These are phyloP conservation scores for Euptelea pleiosperma DNA, from an alignment of 164 flowering plant species.

Conservation along the genomic window DNA sequence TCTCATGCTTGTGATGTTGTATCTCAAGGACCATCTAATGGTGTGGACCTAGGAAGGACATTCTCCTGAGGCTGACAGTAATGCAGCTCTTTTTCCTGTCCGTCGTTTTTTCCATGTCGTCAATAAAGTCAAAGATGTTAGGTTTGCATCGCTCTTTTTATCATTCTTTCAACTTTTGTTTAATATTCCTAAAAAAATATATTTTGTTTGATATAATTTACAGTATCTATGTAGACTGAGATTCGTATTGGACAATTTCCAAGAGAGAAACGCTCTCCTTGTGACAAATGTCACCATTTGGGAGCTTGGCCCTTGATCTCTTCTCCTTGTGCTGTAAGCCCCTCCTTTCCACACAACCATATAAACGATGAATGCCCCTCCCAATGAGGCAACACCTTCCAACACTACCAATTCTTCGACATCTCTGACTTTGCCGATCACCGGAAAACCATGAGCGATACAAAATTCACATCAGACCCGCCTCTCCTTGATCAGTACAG, in stretches of 20 bases:
- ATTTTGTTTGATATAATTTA: too few species aligned
- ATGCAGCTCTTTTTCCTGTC: too few species aligned
- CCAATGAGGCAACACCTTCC: background rate
- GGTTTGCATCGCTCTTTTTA: conserved; percentile 15
- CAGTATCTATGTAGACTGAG: conserved; percentile 19
- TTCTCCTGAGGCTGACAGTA: too few species aligned
- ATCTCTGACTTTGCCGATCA: background rate
- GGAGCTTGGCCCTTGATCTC: conserved; percentile 24
- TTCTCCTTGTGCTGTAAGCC: conserved; percentile 29
- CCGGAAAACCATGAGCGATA: conserved; percentile 17
- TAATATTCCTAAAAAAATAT: too few species aligned
- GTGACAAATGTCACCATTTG: conserved; percentile 43
- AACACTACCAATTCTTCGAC: background rate
- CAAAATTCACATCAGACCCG: conserved; percentile 32
- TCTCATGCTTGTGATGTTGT: too few species aligned
- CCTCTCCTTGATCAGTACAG: conserved; percentile 42
- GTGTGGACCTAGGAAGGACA: too few species aligned
- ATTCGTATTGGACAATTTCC: conserved; percentile 16
- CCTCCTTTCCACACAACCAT: conserved; percentile 8
- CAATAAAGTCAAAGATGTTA: conserved; percentile 9
- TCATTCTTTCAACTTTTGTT: too few species aligned
- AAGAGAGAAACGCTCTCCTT: conserved; percentile 19
- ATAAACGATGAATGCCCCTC: conserved; percentile 11
- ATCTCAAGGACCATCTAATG: too few species aligned
- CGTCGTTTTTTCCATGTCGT: conserved; percentile 4